Percentiles rank a stretch among this genome's conserved stretches.
phyloP scores from a whole-genome alignment of 495 filamentous ascomycete genomes.

The Hypoxylon lienhwacheense region DNA sequence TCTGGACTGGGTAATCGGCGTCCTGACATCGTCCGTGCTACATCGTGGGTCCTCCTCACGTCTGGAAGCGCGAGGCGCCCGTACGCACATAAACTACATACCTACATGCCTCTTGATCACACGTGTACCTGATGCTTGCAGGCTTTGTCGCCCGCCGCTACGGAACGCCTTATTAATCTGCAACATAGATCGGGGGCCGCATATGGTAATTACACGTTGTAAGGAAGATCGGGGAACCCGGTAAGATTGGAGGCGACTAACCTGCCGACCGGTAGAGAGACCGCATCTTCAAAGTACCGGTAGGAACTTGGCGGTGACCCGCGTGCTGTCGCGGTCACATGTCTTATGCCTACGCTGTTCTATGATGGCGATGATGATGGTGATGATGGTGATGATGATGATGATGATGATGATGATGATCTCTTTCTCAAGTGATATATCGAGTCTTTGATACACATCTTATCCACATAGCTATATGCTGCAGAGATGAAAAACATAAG shows the following conservation, averaged over 20 bases:
- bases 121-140: constrained; percentile 29
- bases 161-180: background rate
- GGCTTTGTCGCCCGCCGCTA: constrained; percentile 6
- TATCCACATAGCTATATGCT: too few species aligned
- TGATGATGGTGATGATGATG: too few species aligned
- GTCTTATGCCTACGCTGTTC: constrained; percentile 12
- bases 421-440: too few species aligned
- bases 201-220: constrained; percentile 5
- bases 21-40: constrained; percentile 12
- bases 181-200: constrained; percentile 9
- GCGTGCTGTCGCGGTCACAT: constrained; percentile 32
- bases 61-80: constrained; percentile 11
- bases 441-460: too few species aligned
- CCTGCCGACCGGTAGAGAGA: too few species aligned
- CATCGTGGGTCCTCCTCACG: constrained; percentile 9
- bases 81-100: too few species aligned
- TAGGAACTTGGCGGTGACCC: constrained; percentile 34
- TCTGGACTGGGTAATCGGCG: background rate
- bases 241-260: background rate
- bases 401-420: too few species aligned
- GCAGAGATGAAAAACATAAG: too few species aligned
- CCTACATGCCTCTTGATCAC: too few species aligned
- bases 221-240: too few species aligned
- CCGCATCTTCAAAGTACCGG: too few species aligned
- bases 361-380: too few species aligned